Base-by-base conservation (phyloP, 495 filamentous ascomycete species). In the Cladorrhinum samala region DNA sequence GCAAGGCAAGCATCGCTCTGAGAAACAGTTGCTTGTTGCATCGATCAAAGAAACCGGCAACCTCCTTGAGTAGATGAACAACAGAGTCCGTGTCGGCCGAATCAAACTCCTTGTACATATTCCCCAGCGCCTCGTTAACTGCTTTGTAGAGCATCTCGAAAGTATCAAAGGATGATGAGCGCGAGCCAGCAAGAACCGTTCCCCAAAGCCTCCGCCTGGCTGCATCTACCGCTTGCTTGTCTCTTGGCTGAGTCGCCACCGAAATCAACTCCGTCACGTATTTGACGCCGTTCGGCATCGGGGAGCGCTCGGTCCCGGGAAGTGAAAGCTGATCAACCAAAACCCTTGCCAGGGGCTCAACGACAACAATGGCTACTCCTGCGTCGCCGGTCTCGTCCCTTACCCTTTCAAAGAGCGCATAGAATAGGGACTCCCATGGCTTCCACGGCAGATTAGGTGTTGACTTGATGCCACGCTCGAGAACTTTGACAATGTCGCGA, bases 261-360 rank as follows among this genome's bases (percentile, higher is more conserved):
- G 67, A 60, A 9, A 76, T 27, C 9, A 77, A 46, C 36, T 69
- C 65, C 16, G 64, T 57, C 17, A 68, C 54, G 37, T 54, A 60
- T 44, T 63, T 64, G 11, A 79, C 46, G 4, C 68, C 56, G 19
- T 49, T 65, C 19, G 52, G 13, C 7, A 47, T 16, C 9, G 55
- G 39, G 11, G 20, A 21, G 36, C 6, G 17, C 2, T 18, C 39
- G 9, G 58, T 2, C 9, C 37, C 52, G 19, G 16, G 18, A n/a
- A 52, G 23, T 11, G 48, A 59, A 6, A 63, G 25, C 44, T 59
- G 49, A 8, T 76, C 68, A 8, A 67, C 44, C 1, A 83, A 36
- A 2, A 58, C 61, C 44, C 81, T 82, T 3, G 88, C 80, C 18
- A 95, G 63, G 9, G 88, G 89, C 52, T 91, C 89, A 23, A 89